These are phyloP conservation scores for Trichoderma gracile DNA, from an alignment of 2,329 filamentous ascomycete species.

Conservation along the genomic window DNA sequence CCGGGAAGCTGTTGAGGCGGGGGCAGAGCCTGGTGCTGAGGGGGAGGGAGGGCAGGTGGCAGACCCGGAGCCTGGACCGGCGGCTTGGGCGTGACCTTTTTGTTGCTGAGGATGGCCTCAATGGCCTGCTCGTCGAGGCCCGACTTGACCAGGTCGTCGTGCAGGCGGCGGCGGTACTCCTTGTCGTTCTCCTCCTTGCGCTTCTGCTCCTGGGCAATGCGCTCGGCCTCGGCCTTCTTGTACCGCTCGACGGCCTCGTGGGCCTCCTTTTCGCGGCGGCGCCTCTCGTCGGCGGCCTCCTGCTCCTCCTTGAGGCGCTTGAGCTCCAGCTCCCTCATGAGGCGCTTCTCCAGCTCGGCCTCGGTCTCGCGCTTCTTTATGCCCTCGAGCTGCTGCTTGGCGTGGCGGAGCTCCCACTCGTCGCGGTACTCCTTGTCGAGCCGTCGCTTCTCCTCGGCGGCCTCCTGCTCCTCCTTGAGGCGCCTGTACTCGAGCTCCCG, in stretches of 20 bases:
- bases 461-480: constrained; percentile 1
- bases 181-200: constrained; percentile 52
- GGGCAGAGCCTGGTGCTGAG: neutral
- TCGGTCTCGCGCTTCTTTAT: constrained; percentile 49
- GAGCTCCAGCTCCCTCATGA: constrained; percentile 55
- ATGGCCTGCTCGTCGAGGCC: constrained; percentile 62
- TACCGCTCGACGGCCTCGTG: constrained; percentile 49
- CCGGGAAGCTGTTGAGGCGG: constrained; percentile 1
- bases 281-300: constrained; percentile 35
- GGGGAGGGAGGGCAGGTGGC: constrained; percentile 1
- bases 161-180: constrained; percentile 57
- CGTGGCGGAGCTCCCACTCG: constrained; percentile 52
- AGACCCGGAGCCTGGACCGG: constrained; percentile 4
- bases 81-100: constrained; percentile 41
- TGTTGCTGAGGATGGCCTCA: constrained; percentile 58
- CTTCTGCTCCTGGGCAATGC: constrained; percentile 48
- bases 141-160: constrained; percentile 59
- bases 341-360: constrained; percentile 51
- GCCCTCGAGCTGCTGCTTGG: constrained; percentile 51
- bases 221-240: constrained; percentile 51
- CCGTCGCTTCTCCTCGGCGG: constrained; percentile 36
- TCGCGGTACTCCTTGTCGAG: constrained; percentile 46
- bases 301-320: constrained; percentile 49
- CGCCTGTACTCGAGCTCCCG: constrained; percentile 38
- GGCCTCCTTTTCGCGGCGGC: constrained; percentile 15